phyloP scores from a whole-genome alignment of 768 basidiomycete genomes.

The Trichaptum fuscoviolaceum region DNA sequence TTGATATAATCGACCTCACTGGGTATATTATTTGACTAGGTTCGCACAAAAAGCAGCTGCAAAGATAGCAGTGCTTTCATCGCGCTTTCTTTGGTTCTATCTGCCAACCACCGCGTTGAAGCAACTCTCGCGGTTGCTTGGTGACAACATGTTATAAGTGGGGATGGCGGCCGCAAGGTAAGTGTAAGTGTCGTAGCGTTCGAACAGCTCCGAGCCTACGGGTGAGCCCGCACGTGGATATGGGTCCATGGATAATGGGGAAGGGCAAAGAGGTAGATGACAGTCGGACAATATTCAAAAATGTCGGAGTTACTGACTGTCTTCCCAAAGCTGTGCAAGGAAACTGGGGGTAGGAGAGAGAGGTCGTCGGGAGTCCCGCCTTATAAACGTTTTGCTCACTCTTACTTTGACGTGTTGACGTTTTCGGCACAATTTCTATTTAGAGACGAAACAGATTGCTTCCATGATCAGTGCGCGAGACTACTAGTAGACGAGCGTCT shows the following conservation, averaged over 20 bases:
- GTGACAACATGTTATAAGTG: background rate
- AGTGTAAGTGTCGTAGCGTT: background rate
- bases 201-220: background rate
- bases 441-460: background rate
- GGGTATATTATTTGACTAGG: background rate
- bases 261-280: background rate
- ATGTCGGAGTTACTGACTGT: background rate
- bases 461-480: background rate
- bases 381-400: background rate
- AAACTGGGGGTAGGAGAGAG: background rate
- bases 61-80: background rate
- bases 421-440: background rate
- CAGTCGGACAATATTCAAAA: background rate
- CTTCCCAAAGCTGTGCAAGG: background rate
- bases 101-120: background rate
- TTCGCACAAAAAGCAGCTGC: background rate
- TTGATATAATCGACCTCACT: background rate
- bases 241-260: background rate
- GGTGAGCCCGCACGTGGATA: background rate
- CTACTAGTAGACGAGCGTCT: background rate
- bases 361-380: background rate
- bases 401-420: background rate
- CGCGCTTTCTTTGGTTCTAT: background rate
- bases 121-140: background rate
- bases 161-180: conserved; percentile 1